Evolutionary conservation across 169 alveolate genomes (phyloP), one percentile per base, ranked within the genome.

Genomic region (Plasmodium billcollinsi): DNA sequence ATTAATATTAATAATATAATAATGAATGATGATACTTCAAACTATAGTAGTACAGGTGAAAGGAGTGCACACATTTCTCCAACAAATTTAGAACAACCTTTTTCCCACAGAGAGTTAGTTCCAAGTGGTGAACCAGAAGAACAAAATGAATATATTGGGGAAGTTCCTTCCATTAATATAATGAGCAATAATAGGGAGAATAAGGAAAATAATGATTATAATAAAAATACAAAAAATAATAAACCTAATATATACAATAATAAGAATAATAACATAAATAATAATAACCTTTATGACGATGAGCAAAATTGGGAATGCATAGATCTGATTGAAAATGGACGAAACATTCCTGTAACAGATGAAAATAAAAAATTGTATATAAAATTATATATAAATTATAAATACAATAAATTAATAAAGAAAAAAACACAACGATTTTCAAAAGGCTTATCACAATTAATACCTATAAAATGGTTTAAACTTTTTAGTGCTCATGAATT

Each of bases 401-500:
- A 97, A 89, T 93, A 97, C 62, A 98, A 97, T 88, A 90, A 93
- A 56, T 90, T 97, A 70, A 97, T 97, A 33, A 89, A 96, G 73
- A 90, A 91, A 70, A 97, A 95, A 89, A 93, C 97, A 20, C 88
- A 92, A 62, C 95, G 96, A 26, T 98, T 98, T 85, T 94, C 94
- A 33, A 85, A 73, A 54, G 99, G 99, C n/a, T 95, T 98, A 54
- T 92, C 97, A 65, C 88, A 91, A 39, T 92, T 97, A n/a, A 96
- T 98, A 45, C 98, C 98, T 26, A 92, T 94, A 24, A 94, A 95
- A 61, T 97, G 99, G 97, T 94, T 97, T 26, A 93, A 93, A 83
- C 94, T 97, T 86, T 98, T 98, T 92, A 96, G 94, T 69, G 98
- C 97, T 11, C 95, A 96, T 39, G 99, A 98, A 94, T 93, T 98